Conservation (phyloP, 495 filamentous ascomycete species). For the Hypomontagnella submonticulosa region DNA sequence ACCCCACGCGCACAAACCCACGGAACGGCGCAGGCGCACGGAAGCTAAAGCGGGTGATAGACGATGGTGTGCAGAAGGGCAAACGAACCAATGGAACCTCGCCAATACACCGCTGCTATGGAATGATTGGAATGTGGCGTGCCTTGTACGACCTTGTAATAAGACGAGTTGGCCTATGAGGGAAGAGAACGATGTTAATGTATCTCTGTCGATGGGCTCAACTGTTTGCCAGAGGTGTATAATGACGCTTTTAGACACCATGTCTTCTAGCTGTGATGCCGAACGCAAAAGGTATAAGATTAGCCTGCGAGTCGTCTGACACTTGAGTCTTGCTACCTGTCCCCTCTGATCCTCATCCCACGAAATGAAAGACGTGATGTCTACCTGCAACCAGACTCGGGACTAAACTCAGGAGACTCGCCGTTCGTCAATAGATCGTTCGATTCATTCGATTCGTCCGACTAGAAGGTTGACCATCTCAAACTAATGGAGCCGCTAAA, state of each 20-base stretch:
- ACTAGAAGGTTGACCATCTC: constrained; percentile 1
- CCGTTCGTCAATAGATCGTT: too few relatives aligned
- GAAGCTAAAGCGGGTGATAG: constrained; percentile 4
- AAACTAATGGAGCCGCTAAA: constrained; percentile 23
- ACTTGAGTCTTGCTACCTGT: too few relatives aligned
- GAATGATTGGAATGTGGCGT: constrained; percentile 4
- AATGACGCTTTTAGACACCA: background rate
- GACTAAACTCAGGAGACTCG: too few relatives aligned
- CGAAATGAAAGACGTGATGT: too few relatives aligned
- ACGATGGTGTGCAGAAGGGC: constrained; percentile 17
- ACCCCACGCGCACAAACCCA: constrained; percentile 17
- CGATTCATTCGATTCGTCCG: too few relatives aligned
- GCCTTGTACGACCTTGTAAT: constrained; percentile 20
- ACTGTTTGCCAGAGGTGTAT: too few relatives aligned
- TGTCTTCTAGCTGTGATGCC: background rate
- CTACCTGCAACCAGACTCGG: too few relatives aligned
- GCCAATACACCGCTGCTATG: constrained; percentile 1
- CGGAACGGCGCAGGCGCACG: background rate
- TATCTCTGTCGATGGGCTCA: background rate
- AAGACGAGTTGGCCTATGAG: constrained; percentile 14
- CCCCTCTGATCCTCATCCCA: too few relatives aligned
- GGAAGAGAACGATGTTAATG: constrained; percentile 5
- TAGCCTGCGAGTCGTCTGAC: too few relatives aligned
- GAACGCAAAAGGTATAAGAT: too few relatives aligned
- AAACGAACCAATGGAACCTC: constrained; percentile 26